Conservation (phyloP, 2,329 filamentous ascomycete genomes). For the Tolypocladium album region DNA sequence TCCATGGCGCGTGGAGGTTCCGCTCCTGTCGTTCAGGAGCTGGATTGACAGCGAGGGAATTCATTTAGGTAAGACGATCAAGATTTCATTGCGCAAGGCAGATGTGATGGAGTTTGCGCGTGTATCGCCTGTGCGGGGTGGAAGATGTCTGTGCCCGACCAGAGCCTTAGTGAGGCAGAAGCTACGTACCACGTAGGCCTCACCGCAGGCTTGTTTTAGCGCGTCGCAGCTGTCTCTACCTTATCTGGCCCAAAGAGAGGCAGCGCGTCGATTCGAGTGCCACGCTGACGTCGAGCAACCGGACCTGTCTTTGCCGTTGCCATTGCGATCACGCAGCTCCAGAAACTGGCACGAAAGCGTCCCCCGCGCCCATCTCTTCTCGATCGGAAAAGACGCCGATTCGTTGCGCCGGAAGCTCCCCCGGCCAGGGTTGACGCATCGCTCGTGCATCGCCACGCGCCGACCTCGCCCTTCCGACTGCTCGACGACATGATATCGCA, state of each 20-base stretch:
- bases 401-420: background rate
- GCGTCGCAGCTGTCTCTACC: too few species aligned
- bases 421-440: background rate
- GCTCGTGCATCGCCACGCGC: background rate
- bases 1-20: too few species aligned
- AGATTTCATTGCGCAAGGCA: too few species aligned
- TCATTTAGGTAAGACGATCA: too few species aligned
- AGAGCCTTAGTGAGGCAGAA: too few species aligned
- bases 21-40: too few species aligned
- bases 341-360: background rate
- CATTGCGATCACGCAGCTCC: background rate
- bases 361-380: background rate
- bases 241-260: background rate
- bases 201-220: too few species aligned
- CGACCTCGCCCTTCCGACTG: background rate
- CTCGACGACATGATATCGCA: conserved; percentile 15
- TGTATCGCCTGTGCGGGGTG: too few species aligned
- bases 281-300: background rate
- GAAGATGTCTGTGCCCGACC: too few species aligned
- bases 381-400: background rate
- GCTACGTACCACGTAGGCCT: too few species aligned
- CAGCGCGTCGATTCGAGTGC: background rate
- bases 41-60: too few species aligned
- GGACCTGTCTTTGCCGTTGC: background rate
- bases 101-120: too few species aligned